phyloP scores from a whole-genome alignment of 768 basidiomycete species.

The Crucibulum laeve region DNA sequence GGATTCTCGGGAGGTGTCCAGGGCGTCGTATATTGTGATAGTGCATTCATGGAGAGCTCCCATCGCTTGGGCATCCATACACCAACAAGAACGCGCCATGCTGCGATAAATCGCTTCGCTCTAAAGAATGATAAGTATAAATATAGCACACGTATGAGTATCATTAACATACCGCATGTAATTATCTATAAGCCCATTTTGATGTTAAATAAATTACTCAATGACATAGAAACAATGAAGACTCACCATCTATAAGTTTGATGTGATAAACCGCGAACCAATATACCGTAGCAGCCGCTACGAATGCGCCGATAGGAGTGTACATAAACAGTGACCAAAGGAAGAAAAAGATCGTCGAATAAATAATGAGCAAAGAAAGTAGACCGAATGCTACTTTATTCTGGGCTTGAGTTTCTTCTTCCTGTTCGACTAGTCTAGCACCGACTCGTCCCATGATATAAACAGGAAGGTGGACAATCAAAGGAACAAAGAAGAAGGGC shows the following conservation, averaged over 20 bases:
- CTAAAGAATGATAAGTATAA: constrained; percentile 32
- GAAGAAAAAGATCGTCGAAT: constrained; percentile 79
- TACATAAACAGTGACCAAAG: constrained; percentile 84
- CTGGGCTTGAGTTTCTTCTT: constrained; percentile 95
- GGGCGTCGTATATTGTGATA: constrained; percentile 71
- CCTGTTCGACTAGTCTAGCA: constrained; percentile 70
- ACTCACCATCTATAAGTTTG: constrained; percentile 78
- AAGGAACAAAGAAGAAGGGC: constrained; percentile 87
- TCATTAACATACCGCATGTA: constrained; percentile 64
- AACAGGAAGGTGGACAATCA: constrained; percentile 78
- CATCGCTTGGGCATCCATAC: constrained; percentile 85
- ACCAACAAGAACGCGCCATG: constrained; percentile 97
- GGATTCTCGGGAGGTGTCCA: constrained; percentile 60
- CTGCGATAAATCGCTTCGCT: constrained; percentile 80
- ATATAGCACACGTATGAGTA: constrained; percentile 2
- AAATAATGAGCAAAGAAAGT: constrained; percentile 67
- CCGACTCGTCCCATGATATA: constrained; percentile 80
- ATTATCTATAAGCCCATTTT: constrained; percentile 42
- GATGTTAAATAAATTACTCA: constrained; percentile 7
- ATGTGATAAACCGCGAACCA: constrained; percentile 84
- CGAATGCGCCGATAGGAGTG: constrained; percentile 65
- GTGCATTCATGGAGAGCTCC: constrained; percentile 74
- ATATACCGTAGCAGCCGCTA: constrained; percentile 68
- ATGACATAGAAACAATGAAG: constrained; percentile 6
- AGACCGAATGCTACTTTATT: constrained; percentile 93